A percentile compares a stretch with the other conserved stretches of the same genome.
Evolutionary conservation across 306 rosid genomes (phyloP).

Genomic region (Echinosophora koreensis): DNA sequence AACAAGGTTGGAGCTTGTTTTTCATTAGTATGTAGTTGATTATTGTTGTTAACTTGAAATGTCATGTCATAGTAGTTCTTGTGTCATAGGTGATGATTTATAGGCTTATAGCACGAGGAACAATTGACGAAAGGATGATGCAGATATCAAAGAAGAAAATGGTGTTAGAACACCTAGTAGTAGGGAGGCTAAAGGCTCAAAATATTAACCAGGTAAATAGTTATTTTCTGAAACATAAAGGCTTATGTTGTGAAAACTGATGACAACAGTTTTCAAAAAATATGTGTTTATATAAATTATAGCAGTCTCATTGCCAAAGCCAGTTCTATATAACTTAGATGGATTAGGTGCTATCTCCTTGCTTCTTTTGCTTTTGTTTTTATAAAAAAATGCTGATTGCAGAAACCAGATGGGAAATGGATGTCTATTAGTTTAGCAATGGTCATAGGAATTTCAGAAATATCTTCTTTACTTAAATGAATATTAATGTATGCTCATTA

Average conservation of each 20-base stretch:
- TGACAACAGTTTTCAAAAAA: neutral
- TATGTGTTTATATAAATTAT: too few relatives aligned
- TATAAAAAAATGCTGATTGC: neutral
- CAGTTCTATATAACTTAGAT: neutral
- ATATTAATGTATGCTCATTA: conserved; percentile 19
- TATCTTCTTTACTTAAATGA: neutral
- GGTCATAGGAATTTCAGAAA: neutral
- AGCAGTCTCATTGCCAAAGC: conserved; percentile 30
- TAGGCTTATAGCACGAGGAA: conserved; percentile 93
- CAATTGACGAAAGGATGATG: conserved; percentile 99
- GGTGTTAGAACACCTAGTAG: conserved; percentile 98
- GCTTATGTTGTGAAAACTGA: conserved; percentile 29
- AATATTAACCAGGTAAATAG: conserved; percentile 89
- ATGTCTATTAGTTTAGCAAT: conserved; percentile 30
- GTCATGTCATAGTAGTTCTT: conserved; percentile 42
- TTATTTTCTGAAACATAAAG: conserved; percentile 18
- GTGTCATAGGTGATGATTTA: conserved; percentile 87
- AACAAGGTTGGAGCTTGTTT: conserved; percentile 72
- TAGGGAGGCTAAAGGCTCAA: conserved; percentile 94
- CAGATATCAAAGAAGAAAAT: conserved; percentile 98
- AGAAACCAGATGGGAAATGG: conserved; percentile 24
- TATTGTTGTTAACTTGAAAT: conserved; percentile 34
- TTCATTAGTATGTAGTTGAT: conserved; percentile 26
- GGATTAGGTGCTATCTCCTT: conserved; percentile 6
- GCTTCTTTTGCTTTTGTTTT: conserved; percentile 13